Conservation (phyloP, 306 rosid species). For the Inga laurina region DNA sequence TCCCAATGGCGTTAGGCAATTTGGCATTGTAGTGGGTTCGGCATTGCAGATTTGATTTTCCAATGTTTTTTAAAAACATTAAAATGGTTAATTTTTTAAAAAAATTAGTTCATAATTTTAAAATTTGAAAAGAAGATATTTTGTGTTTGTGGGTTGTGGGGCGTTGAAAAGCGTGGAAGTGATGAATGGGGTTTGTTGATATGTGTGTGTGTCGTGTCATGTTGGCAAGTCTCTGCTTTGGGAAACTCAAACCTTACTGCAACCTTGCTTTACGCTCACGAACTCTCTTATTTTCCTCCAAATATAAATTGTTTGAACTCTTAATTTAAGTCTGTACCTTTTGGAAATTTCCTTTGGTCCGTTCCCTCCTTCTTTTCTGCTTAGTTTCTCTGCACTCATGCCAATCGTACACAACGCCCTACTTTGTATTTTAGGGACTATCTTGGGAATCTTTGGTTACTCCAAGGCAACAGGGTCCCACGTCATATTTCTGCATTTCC, state of each 20-base stretch:
- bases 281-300: not conserved
- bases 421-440: too few species aligned
- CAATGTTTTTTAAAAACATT: not conserved
- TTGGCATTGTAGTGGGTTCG: conserved; percentile 49
- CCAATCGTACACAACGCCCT: too few species aligned
- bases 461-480: too few species aligned
- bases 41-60: not conserved
- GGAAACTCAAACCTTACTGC: conserved; percentile 8
- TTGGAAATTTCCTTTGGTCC: not conserved
- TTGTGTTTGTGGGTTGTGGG: not conserved
- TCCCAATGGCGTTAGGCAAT: conserved; percentile 37
- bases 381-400: too few species aligned
- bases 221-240: conserved; percentile 25
- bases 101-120: not conserved
- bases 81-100: not conserved
- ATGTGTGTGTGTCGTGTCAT: not conserved
- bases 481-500: too few species aligned
- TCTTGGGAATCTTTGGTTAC: too few species aligned
- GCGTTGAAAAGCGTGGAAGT: conserved; percentile 55
- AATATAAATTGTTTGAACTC: too few species aligned
- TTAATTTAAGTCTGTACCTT: not conserved
- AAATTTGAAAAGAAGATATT: not conserved
- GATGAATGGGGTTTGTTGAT: conserved; percentile 7
- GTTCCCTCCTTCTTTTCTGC: too few species aligned
- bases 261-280: not conserved